phyloP scores from a whole-genome alignment of 768 basidiomycete species.

The Russula abietina region DNA sequence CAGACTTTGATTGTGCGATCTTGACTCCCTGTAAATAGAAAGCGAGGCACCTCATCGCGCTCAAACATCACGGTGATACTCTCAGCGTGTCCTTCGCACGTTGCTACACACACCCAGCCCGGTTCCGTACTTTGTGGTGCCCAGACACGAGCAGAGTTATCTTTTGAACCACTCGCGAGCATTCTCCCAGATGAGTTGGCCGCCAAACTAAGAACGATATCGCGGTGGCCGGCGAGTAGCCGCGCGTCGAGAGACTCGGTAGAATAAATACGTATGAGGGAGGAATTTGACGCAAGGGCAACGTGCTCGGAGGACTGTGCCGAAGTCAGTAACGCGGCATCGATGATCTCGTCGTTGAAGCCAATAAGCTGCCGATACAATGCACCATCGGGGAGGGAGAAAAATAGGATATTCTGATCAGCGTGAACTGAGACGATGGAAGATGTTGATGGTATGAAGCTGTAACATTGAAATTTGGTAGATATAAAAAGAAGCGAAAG shows the following conservation, averaged over 20 bases:
- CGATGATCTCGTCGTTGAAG: conserved; percentile 97
- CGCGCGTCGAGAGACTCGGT: conserved; percentile 71
- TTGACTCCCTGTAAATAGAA: conserved; percentile 93
- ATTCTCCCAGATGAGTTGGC: conserved; percentile 57
- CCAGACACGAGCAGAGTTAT: conserved; percentile 85
- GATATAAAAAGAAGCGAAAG: neutral
- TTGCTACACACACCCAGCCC: conserved; percentile 71
- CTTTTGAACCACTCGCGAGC: conserved; percentile 91
- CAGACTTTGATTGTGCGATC: conserved; percentile 99
- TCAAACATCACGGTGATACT: conserved; percentile 85
- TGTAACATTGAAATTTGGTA: conserved; percentile 30
- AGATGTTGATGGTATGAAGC: conserved; percentile 61
- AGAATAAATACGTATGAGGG: conserved; percentile 86
- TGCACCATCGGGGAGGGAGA: conserved; percentile 62
- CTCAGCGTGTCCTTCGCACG: conserved; percentile 92
- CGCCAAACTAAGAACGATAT: conserved; percentile 86
- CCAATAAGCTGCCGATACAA: conserved; percentile 83
- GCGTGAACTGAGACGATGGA: conserved; percentile 81
- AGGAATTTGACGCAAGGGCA: conserved; percentile 96
- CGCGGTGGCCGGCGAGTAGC: conserved; percentile 81
- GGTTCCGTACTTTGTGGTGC: conserved; percentile 34
- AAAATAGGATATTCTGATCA: conserved; percentile 94
- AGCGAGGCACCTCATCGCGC: conserved; percentile 44
- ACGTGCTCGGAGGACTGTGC: conserved; percentile 50
- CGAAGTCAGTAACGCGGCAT: conserved; percentile 68